Base-by-base conservation (phyloP, 495 filamentous ascomycete species). In the Lepidopterella palustris region DNA sequence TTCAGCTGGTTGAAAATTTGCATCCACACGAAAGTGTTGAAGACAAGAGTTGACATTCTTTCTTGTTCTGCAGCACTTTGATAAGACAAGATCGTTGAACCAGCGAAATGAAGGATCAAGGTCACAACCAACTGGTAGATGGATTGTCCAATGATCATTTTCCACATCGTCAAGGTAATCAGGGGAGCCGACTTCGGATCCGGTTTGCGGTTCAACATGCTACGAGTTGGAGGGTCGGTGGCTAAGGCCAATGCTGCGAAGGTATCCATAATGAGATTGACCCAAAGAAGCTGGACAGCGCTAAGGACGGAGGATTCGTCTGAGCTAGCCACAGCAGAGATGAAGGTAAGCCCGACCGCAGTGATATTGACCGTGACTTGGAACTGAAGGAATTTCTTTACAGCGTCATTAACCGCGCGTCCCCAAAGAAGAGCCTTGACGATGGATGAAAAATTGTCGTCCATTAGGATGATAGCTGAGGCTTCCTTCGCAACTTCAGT, bases 11-110 rank as follows among this genome's bases (percentile, higher is more conserved):
- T 95, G 80, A 95, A 95, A 63, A 95, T 90, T 64, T 95, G 90
- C 88, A 95, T 92, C 85, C 90, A 96, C 35, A 93, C 88, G 65
- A 92, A 95, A 1, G 87, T 89, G 75, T 95, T 96, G 78, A 95
- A 95, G 24, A 95, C 82, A 39, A 92, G 75, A 1, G 89, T 90
- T 58, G 82, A 71, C 48, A 90, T 72, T 23, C 76, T 65, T n/a
- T 75, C 61, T 8, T 70, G 68, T 39, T 79, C 67, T 8, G 71
- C 68, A 20, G 56, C 64, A 51, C 32, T 64, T 53, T 57, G 59
- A 69, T 88, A 90, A 15, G 76, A 71, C 13, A 93, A 75, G 32
- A 93, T 87, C 1, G 65, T 60, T 11, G 59, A 58, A 4, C 90
- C 90, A 25, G 80, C 85, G 72, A 92, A 95, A 72, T 92, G 80